phyloP scores from a whole-genome alignment of 352 stramenopile genomes.

The Aphanomyces astaci region DNA sequence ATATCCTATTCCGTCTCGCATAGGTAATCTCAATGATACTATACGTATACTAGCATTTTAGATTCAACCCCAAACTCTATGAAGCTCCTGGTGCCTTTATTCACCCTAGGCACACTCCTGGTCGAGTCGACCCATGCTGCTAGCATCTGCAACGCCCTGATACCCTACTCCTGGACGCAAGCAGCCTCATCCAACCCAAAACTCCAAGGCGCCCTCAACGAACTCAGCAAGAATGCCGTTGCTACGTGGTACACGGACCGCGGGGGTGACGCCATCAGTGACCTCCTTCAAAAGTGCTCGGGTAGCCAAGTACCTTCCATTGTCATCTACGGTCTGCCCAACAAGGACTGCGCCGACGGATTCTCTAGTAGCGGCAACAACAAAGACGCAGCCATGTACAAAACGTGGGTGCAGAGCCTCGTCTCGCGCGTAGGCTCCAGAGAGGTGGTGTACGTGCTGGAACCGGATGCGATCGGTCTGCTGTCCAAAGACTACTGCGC shows the following conservation, averaged over 20 bases:
- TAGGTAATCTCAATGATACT: too few species aligned
- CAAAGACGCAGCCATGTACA: conserved; percentile 29
- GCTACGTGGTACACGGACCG: conserved; percentile 68
- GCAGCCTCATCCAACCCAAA: too few species aligned
- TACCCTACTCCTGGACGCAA: too few species aligned
- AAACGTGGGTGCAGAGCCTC: conserved; percentile 25
- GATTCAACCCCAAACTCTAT: too few species aligned
- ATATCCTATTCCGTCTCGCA: too few species aligned
- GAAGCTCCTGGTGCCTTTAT: too few species aligned
- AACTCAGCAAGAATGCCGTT: too few species aligned
- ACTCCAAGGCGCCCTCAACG: too few species aligned
- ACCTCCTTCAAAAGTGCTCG: conserved; percentile 25
- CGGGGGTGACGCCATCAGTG: conserved; percentile 22
- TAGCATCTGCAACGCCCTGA: too few species aligned
- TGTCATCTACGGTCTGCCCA: conserved; percentile 33
- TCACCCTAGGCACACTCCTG: too few species aligned
- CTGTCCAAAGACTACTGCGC: conserved; percentile 23
- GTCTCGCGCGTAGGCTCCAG: conserved; percentile 14
- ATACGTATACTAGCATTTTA: too few species aligned
- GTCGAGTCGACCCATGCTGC: too few species aligned
- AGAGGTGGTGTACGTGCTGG: conserved; percentile 32
- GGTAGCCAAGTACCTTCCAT: conserved; percentile 13
- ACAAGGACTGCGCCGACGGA: conserved; percentile 33
- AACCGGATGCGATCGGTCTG: conserved; percentile 31
- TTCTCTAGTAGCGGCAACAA: conserved; percentile 28